phyloP scores from a whole-genome alignment of 2,329 filamentous ascomycete genomes.

The Fusarium concolor region DNA sequence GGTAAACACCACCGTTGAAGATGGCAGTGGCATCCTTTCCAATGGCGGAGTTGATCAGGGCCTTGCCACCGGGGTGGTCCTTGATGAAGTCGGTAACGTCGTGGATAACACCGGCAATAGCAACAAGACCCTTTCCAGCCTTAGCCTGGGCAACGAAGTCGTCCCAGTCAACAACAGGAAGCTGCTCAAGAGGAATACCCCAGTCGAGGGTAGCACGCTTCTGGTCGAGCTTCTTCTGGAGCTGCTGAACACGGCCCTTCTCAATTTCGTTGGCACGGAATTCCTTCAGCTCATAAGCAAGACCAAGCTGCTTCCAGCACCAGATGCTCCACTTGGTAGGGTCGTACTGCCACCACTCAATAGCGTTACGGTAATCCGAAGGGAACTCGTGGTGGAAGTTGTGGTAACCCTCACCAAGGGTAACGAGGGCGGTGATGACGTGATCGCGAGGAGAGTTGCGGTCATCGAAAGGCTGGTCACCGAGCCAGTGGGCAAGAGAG shows the following conservation, averaged over 20 bases:
- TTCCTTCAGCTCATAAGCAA: constrained; percentile 89
- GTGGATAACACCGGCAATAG: constrained; percentile 86
- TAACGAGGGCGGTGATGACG: constrained; percentile 85
- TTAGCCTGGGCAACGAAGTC: constrained; percentile 83
- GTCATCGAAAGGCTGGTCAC: constrained; percentile 92
- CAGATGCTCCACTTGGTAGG: constrained; percentile 92
- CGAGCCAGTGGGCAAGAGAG: constrained; percentile 89
- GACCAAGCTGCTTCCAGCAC: constrained; percentile 83
- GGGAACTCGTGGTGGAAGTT: constrained; percentile 98
- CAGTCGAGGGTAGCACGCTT: constrained; percentile 85
- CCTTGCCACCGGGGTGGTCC: constrained; percentile 90
- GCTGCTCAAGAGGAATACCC: constrained; percentile 85
- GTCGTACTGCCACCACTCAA: constrained; percentile 91
- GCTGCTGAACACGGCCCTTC: constrained; percentile 88
- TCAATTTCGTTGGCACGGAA: constrained; percentile 94
- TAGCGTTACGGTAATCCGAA: constrained; percentile 91
- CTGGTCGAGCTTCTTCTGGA: constrained; percentile 93
- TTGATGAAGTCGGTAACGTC: constrained; percentile 87
- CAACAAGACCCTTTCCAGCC: constrained; percentile 79
- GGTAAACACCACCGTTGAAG: constrained; percentile 92
- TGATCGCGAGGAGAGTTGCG: constrained; percentile 91
- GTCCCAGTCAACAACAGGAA: constrained; percentile 88
- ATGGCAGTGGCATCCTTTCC: constrained; percentile 91
- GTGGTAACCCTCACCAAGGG: constrained; percentile 90
- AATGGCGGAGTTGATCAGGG: constrained; percentile 83